Conservation (phyloP, 2,329 filamentous ascomycete genomes). For the Pseudogymnoascus pannorum region DNA sequence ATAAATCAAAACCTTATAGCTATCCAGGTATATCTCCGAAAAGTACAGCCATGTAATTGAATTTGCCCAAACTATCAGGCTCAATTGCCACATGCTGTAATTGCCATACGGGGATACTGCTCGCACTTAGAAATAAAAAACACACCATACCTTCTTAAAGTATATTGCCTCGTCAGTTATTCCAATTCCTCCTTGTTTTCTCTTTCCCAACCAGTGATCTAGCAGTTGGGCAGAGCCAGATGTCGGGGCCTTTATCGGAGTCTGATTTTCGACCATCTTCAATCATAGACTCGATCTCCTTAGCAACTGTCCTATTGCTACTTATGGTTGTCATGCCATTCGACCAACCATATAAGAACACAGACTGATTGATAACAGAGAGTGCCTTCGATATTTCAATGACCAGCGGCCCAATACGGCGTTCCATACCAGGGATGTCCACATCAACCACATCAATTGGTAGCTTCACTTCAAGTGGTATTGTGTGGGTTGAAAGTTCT, state of each 20-base stretch:
- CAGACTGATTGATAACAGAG: slow-evolving; percentile 55
- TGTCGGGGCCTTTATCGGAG: slow-evolving; percentile 47
- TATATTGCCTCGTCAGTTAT: background rate
- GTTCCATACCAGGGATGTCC: slow-evolving; percentile 30
- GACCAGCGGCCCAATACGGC: slow-evolving; percentile 38
- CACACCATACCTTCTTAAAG: background rate
- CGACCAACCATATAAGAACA: slow-evolving; percentile 62
- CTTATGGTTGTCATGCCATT: slow-evolving; percentile 53
- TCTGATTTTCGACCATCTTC: slow-evolving; percentile 43
- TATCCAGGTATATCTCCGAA: background rate
- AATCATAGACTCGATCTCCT: slow-evolving; percentile 51
- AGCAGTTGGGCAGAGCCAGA: slow-evolving; percentile 59
- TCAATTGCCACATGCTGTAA: background rate
- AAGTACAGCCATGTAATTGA: background rate
- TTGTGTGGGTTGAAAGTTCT: slow-evolving; percentile 43
- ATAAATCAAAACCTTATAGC: background rate
- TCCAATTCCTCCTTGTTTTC: slow-evolving; percentile 31
- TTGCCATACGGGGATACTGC: background rate
- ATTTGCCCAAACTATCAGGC: slow-evolving; percentile 1
- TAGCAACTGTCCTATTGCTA: slow-evolving; percentile 57
- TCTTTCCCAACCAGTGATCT: slow-evolving; percentile 62
- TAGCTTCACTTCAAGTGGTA: slow-evolving; percentile 47
- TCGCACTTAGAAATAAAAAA: background rate
- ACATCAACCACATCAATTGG: slow-evolving; percentile 49
- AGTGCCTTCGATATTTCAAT: slow-evolving; percentile 40